Evolutionary conservation across 2,329 filamentous ascomycete genomes (phyloP), one percentile per base, ranked within the genome.

Genomic region (Talaromyces verruculosus): DNA sequence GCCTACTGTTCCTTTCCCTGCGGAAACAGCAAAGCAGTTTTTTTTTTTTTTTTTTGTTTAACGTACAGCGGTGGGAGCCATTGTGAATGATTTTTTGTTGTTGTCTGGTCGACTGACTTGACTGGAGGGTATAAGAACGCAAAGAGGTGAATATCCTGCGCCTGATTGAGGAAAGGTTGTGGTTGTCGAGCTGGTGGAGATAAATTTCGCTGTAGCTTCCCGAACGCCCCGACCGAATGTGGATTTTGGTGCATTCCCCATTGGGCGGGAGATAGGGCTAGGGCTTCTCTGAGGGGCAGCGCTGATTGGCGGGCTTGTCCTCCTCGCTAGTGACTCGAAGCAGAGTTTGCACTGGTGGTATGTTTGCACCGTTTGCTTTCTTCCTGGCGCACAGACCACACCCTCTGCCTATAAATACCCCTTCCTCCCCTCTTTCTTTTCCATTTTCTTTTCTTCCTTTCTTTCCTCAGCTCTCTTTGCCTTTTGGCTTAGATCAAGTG

Each of bases 141-240:
- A 93, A 92, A 93, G 90, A 93, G 81, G 85, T 95, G 83, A 84
- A 84, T 90, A 95, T 95, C 92, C 92, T 95, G 90, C 92, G 92
- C 87, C 84, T 69, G 60, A 53, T 8, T 61, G 61, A 30, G 17
- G 37, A 33, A 33, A 17, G 49, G 28, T 65, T 30, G 37, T 61
- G 53, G 19, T 51, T 30, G 79, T 73, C 69, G 68, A 69, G 68
- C 70, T 72, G 72, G 68, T 68, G 71, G 69, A 69, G 70, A 35
- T 35, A 71, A 72, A 71, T 69, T 71, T 70, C 67, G 68, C 69
- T 68, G 67, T 62, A 17, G 43, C 47, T 41, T 41, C 39, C 37
- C 8, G 10, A 11, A 0, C n/a, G n/a, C n/a, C n/a, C 35, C 35
- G 35, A 37, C 30, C 33, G 10, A 57, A 25, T 57, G 53, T 57